phyloP scores from a whole-genome alignment of 495 filamentous ascomycete genomes.

The Penicillium verhagenii region DNA sequence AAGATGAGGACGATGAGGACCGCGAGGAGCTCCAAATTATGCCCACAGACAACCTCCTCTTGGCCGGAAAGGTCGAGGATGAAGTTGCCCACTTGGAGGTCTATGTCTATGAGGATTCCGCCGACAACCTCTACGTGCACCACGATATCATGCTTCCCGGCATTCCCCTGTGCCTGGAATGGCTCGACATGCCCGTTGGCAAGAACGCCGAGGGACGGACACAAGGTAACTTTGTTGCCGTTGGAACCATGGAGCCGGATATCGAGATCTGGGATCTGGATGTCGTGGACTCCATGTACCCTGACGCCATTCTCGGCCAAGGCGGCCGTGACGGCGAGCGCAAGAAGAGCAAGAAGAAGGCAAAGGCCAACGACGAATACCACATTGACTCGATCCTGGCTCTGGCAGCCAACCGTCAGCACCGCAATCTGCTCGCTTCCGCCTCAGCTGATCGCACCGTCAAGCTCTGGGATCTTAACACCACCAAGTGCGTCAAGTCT shows the following conservation, averaged over 20 bases:
- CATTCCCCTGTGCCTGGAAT: conserved; percentile 92
- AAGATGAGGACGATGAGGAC: conserved; percentile 78
- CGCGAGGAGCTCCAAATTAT: conserved; percentile 93
- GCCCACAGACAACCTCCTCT: conserved; percentile 84
- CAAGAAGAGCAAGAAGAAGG: conserved; percentile 76
- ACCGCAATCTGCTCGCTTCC: conserved; percentile 93
- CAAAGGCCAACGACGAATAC: conserved; percentile 85
- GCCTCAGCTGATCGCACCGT: conserved; percentile 94
- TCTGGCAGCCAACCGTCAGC: conserved; percentile 85
- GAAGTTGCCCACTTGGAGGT: conserved; percentile 95
- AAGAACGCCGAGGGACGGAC: conserved; percentile 56
- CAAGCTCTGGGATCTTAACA: conserved; percentile 96
- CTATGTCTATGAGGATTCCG: conserved; percentile 93
- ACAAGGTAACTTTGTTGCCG: conserved; percentile 82
- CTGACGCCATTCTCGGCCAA: conserved; percentile 93
- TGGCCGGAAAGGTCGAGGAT: conserved; percentile 93
- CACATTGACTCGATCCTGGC: conserved; percentile 93
- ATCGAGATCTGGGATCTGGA: conserved; percentile 99
- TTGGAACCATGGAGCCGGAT: conserved; percentile 96
- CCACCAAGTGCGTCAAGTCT: conserved; percentile 86
- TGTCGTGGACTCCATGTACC: conserved; percentile 94
- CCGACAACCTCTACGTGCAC: conserved; percentile 96
- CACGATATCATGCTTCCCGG: conserved; percentile 99
- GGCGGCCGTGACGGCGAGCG: conserved; percentile 53
- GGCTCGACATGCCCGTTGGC: conserved; percentile 85